These are phyloP conservation scores for Oryza brachyantha DNA, from an alignment of 176 grass and related monocot genomes.

Conservation along the genomic window DNA sequence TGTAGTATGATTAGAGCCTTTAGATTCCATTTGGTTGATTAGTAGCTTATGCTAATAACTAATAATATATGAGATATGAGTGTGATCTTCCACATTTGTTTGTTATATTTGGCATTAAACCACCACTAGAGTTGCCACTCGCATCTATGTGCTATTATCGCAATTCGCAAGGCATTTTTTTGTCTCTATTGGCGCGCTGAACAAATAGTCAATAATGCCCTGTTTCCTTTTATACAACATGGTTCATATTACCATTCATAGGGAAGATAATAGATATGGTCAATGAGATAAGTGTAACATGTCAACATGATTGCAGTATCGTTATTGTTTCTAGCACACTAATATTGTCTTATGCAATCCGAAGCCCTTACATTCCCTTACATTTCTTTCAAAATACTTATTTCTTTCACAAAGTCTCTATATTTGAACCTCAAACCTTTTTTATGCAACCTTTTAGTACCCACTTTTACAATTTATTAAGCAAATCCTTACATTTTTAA, in stretches of 20 bases:
- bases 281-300: not conserved
- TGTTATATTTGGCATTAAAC: not conserved
- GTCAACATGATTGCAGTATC: not conserved
- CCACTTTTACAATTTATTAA: constrained; percentile 16
- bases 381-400: constrained; percentile 5
- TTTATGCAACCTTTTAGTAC: not conserved
- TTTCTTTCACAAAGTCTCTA: not conserved
- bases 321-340: not conserved
- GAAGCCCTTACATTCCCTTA: constrained; percentile 21
- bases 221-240: constrained; percentile 7
- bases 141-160: not conserved
- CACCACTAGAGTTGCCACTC: not conserved
- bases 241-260: not conserved
- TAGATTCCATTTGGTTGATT: not conserved
- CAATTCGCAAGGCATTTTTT: not conserved
- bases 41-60: not conserved
- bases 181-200: not conserved
- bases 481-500: constrained; percentile 21
- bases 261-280: not conserved
- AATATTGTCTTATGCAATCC: not conserved
- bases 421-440: constrained; percentile 4
- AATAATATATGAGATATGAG: no score
- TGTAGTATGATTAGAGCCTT: not conserved
- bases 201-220: constrained; percentile 5
- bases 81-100: not conserved